A percentile compares a stretch with the other conserved stretches of the same genome.
Evolutionary conservation across 2,329 filamentous ascomycete genomes (phyloP).

Genomic region (Arthrobotrys iridis): DNA sequence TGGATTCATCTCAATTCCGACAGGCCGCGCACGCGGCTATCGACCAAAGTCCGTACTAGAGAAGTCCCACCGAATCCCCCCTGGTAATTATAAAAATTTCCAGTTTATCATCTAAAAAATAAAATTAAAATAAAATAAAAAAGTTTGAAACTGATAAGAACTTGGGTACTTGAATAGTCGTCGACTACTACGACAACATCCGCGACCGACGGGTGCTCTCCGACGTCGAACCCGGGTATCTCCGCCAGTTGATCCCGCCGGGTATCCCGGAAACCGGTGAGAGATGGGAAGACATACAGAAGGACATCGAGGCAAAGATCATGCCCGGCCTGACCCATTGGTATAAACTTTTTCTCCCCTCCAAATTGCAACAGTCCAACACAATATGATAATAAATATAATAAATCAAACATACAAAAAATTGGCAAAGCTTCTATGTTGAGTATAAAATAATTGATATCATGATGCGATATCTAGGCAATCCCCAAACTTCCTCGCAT

Average conservation of each 20-base stretch:
- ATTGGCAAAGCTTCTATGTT: too few relatives aligned
- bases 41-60: constrained; percentile 75
- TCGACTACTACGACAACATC: constrained; percentile 82
- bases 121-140: too few relatives aligned
- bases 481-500: constrained; percentile 93
- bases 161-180: constrained; percentile 68
- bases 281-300: constrained; percentile 80
- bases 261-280: constrained; percentile 73
- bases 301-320: constrained; percentile 85
- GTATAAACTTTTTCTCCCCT: constrained; percentile 59
- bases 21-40: constrained; percentile 79
- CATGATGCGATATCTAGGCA: constrained; percentile 66
- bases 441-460: neutral
- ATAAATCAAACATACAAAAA: too few relatives aligned
- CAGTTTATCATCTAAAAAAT: too few relatives aligned
- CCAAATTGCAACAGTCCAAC: too few relatives aligned
- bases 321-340: constrained; percentile 93
- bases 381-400: too few relatives aligned
- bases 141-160: too few relatives aligned
- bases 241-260: constrained; percentile 78
- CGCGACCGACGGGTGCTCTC: constrained; percentile 77
- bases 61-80: neutral
- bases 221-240: constrained; percentile 83
- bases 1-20: constrained; percentile 83
- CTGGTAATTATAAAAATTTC: too few relatives aligned